Conservation (phyloP, 805 yeast genomes). For the Hanseniaspora mollemarum region DNA sequence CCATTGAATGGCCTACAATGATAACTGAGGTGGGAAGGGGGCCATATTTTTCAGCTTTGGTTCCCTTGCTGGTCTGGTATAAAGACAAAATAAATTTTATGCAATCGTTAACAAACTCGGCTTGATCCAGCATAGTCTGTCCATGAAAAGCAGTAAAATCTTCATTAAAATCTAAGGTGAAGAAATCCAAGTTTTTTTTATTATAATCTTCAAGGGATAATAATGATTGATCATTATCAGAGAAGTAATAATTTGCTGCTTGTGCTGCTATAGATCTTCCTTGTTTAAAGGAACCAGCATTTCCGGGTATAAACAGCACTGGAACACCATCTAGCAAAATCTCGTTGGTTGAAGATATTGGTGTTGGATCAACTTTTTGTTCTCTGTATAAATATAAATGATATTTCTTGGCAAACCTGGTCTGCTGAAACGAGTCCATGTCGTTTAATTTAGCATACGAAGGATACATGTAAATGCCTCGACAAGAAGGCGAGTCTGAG, state of each 20-base stretch:
- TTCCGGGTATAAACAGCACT: slow-evolving; percentile 88
- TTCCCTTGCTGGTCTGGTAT: slow-evolving; percentile 32
- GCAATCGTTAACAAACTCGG: slow-evolving; percentile 86
- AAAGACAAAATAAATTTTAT: slow-evolving; percentile 59
- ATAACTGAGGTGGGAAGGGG: slow-evolving; percentile 57
- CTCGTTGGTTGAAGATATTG: slow-evolving; percentile 26
- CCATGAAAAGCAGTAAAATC: slow-evolving; percentile 96
- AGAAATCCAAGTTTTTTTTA: slow-evolving; percentile 59
- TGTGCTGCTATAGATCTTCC: slow-evolving; percentile 86
- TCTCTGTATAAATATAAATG: slow-evolving; percentile 80
- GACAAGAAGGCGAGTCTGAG: slow-evolving; percentile 46
- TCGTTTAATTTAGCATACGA: slow-evolving; percentile 64
- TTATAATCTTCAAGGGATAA: slow-evolving; percentile 21
- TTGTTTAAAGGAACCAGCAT: slow-evolving; percentile 89
- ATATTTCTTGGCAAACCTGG: slow-evolving; percentile 67
- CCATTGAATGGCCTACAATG: slow-evolving; percentile 89
- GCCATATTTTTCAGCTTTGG: slow-evolving; percentile 22
- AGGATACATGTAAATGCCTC: slow-evolving; percentile 69
- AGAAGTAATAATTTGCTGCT: slow-evolving; percentile 45
- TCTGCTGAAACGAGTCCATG: slow-evolving; percentile 52
- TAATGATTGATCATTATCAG: slow-evolving; percentile 19
- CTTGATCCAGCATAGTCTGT: slow-evolving; percentile 81
- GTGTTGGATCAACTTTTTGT: slow-evolving; percentile 52
- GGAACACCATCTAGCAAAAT: slow-evolving; percentile 61
- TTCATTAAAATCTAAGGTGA: slow-evolving; percentile 87